These are phyloP conservation scores for Penicillium diatomitis DNA, from an alignment of 495 filamentous ascomycete species.

Conservation along the genomic window DNA sequence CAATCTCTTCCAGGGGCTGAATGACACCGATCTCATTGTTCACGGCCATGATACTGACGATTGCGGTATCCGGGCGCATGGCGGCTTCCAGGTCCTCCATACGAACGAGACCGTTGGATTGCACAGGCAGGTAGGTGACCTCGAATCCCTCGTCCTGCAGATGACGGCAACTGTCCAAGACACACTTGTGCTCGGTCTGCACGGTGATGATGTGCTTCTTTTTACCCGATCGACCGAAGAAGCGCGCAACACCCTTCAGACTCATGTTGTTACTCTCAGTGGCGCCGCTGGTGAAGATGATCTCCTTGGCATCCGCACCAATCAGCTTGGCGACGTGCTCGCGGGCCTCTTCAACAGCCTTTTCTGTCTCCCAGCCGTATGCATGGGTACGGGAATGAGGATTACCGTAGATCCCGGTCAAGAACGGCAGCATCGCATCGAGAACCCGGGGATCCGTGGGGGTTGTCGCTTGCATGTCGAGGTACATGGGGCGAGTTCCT, in stretches of 20 bases:
- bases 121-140: constrained; percentile 88
- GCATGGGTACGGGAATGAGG: constrained; percentile 96
- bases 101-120: constrained; percentile 72
- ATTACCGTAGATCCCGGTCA: constrained; percentile 90
- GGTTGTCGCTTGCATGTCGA: constrained; percentile 99
- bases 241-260: constrained; percentile 93
- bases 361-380: constrained; percentile 97
- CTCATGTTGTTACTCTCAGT: constrained; percentile 99
- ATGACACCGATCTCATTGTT: constrained; percentile 99
- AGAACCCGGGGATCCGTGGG: constrained; percentile 88
- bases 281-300: constrained; percentile 95
- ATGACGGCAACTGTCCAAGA: constrained; percentile 93
- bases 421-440: constrained; percentile 93
- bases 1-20: constrained; percentile 89
- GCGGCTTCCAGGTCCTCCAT: constrained; percentile 82
- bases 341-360: constrained; percentile 79
- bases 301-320: constrained; percentile 93
- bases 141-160: constrained; percentile 95
- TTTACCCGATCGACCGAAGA: constrained; percentile 85
- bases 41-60: constrained; percentile 97
- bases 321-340: constrained; percentile 77
- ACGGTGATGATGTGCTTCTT: constrained; percentile 97
- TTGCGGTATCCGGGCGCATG: constrained; percentile 79
- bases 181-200: constrained; percentile 98
- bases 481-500: constrained; percentile 88